phyloP scores from a whole-genome alignment of 495 filamentous ascomycete species.

The Lepidopterella palustris region DNA sequence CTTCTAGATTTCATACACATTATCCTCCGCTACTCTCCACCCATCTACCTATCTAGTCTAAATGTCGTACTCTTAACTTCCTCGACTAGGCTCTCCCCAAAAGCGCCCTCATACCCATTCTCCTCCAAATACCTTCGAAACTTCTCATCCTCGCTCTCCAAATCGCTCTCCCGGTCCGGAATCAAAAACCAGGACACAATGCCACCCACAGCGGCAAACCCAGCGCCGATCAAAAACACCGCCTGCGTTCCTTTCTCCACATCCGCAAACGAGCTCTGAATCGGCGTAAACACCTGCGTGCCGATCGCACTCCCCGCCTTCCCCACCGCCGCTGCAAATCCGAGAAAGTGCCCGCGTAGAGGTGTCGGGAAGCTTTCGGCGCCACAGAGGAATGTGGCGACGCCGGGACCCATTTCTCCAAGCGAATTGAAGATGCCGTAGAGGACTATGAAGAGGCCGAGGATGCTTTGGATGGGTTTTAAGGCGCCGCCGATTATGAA shows the following conservation, averaged over 20 bases:
- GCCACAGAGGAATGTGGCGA: constrained; percentile 41
- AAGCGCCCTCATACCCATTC: constrained; percentile 35
- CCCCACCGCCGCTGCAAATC: constrained; percentile 44
- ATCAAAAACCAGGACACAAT: constrained; percentile 43
- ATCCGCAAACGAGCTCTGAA: constrained; percentile 39
- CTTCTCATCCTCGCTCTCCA: constrained; percentile 43
- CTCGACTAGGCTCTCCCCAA: constrained; percentile 20
- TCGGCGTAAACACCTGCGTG: constrained; percentile 43
- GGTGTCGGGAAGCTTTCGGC: constrained; percentile 48
- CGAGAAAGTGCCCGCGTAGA: constrained; percentile 45
- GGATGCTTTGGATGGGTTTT: constrained; percentile 39
- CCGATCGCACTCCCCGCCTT: constrained; percentile 48
- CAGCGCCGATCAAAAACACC: constrained; percentile 44
- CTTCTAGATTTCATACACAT: no score
- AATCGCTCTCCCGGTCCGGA: constrained; percentile 41
- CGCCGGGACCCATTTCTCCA: constrained; percentile 46
- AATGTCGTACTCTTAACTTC: constrained; percentile 19
- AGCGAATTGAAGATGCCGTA: constrained; percentile 47
- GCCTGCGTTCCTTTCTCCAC: constrained; percentile 41
- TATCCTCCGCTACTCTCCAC: no score
- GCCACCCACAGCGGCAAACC: constrained; percentile 40
- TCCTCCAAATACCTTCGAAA: constrained; percentile 43
- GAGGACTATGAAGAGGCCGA: constrained; percentile 47
- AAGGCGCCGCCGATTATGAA: constrained; percentile 46
- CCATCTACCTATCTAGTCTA: no score